Evolutionary conservation across 768 basidiomycete genomes (phyloP), one percentile per base, ranked within the genome.

Genomic region (Gymnopilus dilepis): DNA sequence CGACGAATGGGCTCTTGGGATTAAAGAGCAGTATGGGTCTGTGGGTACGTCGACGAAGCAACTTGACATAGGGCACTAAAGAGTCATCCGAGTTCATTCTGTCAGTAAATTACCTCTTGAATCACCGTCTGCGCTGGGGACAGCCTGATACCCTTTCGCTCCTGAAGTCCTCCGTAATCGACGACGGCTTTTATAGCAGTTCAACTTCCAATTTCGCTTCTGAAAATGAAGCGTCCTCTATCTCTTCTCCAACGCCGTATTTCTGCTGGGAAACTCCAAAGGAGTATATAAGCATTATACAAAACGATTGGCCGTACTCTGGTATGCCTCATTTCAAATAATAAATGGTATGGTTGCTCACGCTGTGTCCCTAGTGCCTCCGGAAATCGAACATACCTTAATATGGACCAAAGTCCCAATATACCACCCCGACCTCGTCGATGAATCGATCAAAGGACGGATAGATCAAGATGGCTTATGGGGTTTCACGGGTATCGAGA

Each of bases 221-320:
- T n/a, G n/a, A n/a, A n/a, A n/a, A n/a, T n/a, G n/a, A n/a, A n/a
- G n/a, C n/a, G n/a, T n/a, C n/a, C n/a, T n/a, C n/a, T n/a, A n/a
- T n/a, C 11, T 13, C 4, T 69, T 71, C 75, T 2, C 86, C 85
- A 6, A 74, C 66, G 28, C 42, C 78, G 12, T 91, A 90, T 72
- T 94, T 95, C 73, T 86, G 80, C 31, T 83, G 82, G 12, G 79
- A 88, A 64, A 86, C 86, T 8, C 84, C 89, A 0, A 66, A 79
- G 12, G 76, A 85, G 34, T 76, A 85, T 55, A 76, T 92, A 64
- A 89, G 86, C 67, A 86, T 94, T 62, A 89, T 89, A 47, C 86
- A 79, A 67, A 93, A 94, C 68, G 92, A 94, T 70, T 95, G 93
- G 93, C 93, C 93, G 0, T 95, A 95, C 73, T 93, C 91, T 6